Evolutionary conservation across 306 rosid genomes (phyloP).

Genomic region (Clitoria ternatea): DNA sequence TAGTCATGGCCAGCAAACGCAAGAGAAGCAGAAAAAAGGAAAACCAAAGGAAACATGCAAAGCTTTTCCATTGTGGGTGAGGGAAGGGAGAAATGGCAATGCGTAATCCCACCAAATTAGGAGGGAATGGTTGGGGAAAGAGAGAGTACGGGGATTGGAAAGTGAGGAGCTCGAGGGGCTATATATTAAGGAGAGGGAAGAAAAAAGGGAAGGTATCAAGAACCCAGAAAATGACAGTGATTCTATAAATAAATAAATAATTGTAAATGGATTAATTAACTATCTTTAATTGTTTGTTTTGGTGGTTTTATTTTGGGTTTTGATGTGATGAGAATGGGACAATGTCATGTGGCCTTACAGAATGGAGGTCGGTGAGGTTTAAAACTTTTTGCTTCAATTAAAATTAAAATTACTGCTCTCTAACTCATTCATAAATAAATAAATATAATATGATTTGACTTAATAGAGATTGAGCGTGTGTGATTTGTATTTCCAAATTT

Average conservation of each 20-base stretch:
- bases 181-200: slow-evolving; percentile 43
- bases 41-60: slow-evolving; percentile 37
- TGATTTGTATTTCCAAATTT: background rate
- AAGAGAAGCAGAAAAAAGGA: slow-evolving; percentile 39
- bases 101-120: slow-evolving; percentile 36
- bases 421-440: background rate
- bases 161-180: slow-evolving; percentile 45
- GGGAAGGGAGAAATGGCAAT: slow-evolving; percentile 29
- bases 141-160: slow-evolving; percentile 44
- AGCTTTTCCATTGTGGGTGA: slow-evolving; percentile 47
- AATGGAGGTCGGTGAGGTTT: slow-evolving; percentile 65
- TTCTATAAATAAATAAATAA: background rate
- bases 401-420: slow-evolving; percentile 40
- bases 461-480: background rate
- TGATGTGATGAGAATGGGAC: slow-evolving; percentile 46
- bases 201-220: slow-evolving; percentile 37
- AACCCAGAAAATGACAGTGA: slow-evolving; percentile 31
- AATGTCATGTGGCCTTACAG: slow-evolving; percentile 66
- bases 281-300: background rate
- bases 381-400: slow-evolving; percentile 25
- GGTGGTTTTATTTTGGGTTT: slow-evolving; percentile 1
- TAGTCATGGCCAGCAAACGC: slow-evolving; percentile 75
- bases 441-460: background rate
- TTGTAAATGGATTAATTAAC: background rate
- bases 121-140: background rate